A percentile compares a stretch with the other conserved stretches of the same genome.
phyloP scores from a whole-genome alignment of 2,329 filamentous ascomycete genomes.

The Colletotrichum lentis region DNA sequence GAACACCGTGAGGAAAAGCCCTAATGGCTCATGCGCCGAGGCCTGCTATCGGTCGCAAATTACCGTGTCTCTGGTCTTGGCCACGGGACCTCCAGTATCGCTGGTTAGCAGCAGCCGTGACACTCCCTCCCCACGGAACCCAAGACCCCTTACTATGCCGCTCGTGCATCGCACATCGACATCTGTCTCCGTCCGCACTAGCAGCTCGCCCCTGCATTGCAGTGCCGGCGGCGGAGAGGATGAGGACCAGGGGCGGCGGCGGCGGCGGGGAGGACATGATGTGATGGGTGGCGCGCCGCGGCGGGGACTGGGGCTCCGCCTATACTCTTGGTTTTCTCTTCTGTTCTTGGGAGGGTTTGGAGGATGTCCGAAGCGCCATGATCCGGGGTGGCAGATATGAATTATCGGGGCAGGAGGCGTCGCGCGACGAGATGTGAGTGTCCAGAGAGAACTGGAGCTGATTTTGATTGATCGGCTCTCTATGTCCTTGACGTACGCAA shows the following conservation, averaged over 20 bases:
- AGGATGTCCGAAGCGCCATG: too few species aligned
- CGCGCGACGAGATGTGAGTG: background rate
- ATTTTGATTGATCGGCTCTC: constrained; percentile 10
- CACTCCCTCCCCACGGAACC: constrained; percentile 6
- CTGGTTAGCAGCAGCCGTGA: constrained; percentile 9
- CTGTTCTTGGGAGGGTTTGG: too few species aligned
- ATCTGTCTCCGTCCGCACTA: background rate
- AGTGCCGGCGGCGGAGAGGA: constrained; percentile 20
- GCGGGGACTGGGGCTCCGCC: constrained; percentile 10
- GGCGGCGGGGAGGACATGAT: background rate
- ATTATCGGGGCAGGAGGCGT: constrained; percentile 3
- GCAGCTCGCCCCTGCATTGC: background rate
- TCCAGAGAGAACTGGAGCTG: constrained; percentile 9
- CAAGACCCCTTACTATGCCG: too few species aligned
- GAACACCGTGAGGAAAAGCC: background rate
- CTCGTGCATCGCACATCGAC: constrained; percentile 1
- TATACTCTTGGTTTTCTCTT: background rate
- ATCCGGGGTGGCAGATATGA: background rate
- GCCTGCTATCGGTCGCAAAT: constrained; percentile 21
- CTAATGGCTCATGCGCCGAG: constrained; percentile 32
- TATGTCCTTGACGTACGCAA: constrained; percentile 4
- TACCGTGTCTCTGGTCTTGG: constrained; percentile 12
- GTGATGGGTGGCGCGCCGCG: constrained; percentile 22
- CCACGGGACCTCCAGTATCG: too few species aligned
- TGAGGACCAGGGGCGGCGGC: constrained; percentile 13